Evolutionary conservation across 495 filamentous ascomycete species (phyloP).

Genomic region (Aspergillus indologenus): DNA sequence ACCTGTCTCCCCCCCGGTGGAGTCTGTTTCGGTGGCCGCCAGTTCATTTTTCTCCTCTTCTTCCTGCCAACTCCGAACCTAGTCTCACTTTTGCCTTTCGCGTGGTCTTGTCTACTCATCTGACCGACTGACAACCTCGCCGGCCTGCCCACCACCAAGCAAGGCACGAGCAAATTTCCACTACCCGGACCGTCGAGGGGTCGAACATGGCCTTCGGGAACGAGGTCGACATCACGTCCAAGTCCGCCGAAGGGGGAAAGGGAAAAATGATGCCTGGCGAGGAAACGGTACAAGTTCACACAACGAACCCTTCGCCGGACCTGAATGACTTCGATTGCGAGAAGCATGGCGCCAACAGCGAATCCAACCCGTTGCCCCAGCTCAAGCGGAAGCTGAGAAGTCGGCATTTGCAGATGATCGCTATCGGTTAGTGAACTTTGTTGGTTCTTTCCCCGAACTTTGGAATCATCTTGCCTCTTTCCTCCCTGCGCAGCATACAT

Average conservation of each 20-base stretch:
- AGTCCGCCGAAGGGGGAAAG: constrained; percentile 24
- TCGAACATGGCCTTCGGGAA: constrained; percentile 28
- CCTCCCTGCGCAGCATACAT: constrained; percentile 42
- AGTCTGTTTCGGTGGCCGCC: constrained; percentile 13
- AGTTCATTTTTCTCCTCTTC: constrained; percentile 13
- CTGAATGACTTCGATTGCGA: constrained; percentile 41
- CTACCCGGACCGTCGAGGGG: constrained; percentile 10
- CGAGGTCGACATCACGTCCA: constrained; percentile 17
- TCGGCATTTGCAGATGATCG: constrained; percentile 72
- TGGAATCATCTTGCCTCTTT: constrained; percentile 29
- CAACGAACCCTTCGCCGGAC: constrained; percentile 13
- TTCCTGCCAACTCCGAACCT: constrained; percentile 10
- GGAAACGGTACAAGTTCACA: constrained; percentile 28
- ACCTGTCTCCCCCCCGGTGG: constrained; percentile 12
- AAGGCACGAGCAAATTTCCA: not conserved
- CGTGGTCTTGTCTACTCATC: constrained; percentile 1
- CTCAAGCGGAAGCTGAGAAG: constrained; percentile 64
- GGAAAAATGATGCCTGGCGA: constrained; percentile 29
- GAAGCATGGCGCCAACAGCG: constrained; percentile 40
- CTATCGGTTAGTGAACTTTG: constrained; percentile 47
- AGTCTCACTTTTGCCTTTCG: constrained; percentile 12
- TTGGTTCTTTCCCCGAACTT: not conserved
- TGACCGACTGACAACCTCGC: constrained; percentile 4
- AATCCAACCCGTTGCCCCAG: constrained; percentile 41
- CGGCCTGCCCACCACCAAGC: not conserved